These are phyloP conservation scores for Trichoderma breve DNA, from an alignment of 2,329 filamentous ascomycete genomes.

Conservation along the genomic window DNA sequence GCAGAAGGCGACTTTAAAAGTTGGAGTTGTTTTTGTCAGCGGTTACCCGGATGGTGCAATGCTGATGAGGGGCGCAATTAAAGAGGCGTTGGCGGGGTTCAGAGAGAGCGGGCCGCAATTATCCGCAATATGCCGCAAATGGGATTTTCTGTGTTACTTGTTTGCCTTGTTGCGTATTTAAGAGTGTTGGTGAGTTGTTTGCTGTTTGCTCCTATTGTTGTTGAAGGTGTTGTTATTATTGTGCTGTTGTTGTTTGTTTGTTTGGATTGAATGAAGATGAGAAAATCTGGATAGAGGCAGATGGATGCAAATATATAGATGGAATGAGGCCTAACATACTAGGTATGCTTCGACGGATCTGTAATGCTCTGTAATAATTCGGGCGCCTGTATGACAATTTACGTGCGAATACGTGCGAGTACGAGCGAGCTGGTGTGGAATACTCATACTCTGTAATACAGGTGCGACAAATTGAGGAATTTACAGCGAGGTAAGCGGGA, in stretches of 20 bases:
- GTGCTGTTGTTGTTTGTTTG: background rate
- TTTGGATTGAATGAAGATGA: background rate
- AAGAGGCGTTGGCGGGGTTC: background rate
- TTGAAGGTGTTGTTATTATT: background rate
- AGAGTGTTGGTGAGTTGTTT: background rate
- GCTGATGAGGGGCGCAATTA: background rate
- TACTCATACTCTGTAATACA: background rate
- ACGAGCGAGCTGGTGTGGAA: background rate
- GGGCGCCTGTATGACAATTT: background rate
- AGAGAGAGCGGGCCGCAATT: slow-evolving; percentile 10
- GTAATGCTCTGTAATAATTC: background rate
- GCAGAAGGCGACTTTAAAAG: background rate
- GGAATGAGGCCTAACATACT: background rate
- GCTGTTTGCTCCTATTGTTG: background rate
- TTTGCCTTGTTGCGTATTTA: background rate
- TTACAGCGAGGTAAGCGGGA: background rate
- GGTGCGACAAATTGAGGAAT: background rate
- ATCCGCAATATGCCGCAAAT: slow-evolving; percentile 9
- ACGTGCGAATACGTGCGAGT: background rate
- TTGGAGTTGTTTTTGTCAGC: background rate
- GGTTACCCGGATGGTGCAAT: slow-evolving; percentile 3
- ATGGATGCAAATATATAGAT: background rate
- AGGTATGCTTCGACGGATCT: no score
- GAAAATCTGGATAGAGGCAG: background rate
- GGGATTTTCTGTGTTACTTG: background rate